These are phyloP conservation scores for Rhizopogon sp. DNA, from an alignment of 768 basidiomycete genomes.

Conservation along the genomic window DNA sequence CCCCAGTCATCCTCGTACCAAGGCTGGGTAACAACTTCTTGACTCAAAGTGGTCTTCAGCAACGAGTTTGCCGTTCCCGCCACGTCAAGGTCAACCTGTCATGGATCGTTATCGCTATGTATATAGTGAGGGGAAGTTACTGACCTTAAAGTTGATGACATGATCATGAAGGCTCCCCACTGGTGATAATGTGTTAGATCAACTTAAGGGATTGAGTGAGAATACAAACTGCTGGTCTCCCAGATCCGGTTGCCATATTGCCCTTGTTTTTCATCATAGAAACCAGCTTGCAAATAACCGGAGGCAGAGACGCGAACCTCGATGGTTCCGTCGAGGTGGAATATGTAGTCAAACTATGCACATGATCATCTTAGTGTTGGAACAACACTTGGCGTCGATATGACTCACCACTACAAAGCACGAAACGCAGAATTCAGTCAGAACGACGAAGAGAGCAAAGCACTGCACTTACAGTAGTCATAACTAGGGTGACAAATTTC, in stretches of 20 bases:
- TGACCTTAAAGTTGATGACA: conserved; percentile 58
- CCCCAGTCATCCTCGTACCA: conserved; percentile 64
- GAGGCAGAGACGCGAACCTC: conserved; percentile 66
- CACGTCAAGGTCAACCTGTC: conserved; percentile 58
- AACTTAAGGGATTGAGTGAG: background rate
- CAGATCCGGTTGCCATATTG: conserved; percentile 52
- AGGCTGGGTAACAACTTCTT: conserved; percentile 43
- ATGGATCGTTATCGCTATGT: conserved; percentile 3
- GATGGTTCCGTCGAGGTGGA: conserved; percentile 61
- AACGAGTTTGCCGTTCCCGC: conserved; percentile 56
- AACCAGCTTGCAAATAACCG: conserved; percentile 64
- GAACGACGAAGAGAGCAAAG: background rate
- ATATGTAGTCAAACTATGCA: conserved; percentile 57
- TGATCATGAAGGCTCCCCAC: conserved; percentile 69
- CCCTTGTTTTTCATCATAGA: conserved; percentile 45
- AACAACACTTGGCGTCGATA: background rate
- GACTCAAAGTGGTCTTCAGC: conserved; percentile 42
- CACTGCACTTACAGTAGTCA: conserved; percentile 42
- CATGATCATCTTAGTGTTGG: conserved; percentile 2
- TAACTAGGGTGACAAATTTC: conserved; percentile 33
- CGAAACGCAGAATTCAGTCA: background rate
- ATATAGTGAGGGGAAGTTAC: background rate
- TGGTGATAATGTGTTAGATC: conserved; percentile 11
- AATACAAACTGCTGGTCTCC: conserved; percentile 45
- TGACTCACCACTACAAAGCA: conserved; percentile 25